These are phyloP conservation scores for Magnolia officinalis DNA, from an alignment of 164 flowering plant species.

Conservation along the genomic window DNA sequence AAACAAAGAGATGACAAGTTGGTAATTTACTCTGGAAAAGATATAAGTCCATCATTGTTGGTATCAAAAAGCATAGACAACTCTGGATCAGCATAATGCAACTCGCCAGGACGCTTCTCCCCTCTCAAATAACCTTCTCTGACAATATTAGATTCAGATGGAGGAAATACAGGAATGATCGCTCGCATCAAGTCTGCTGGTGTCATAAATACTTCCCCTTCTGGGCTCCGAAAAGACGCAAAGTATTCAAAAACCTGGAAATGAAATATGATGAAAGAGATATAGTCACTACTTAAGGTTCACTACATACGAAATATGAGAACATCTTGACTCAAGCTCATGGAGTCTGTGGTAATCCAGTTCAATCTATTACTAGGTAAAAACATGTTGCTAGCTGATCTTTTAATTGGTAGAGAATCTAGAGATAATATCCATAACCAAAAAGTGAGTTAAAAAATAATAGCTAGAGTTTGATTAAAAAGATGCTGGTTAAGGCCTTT, in stretches of 20 bases:
- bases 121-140: constrained; percentile 84
- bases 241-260: constrained; percentile 92
- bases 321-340: background rate
- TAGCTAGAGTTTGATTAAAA: too few relatives aligned
- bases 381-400: too few relatives aligned
- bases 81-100: constrained; percentile 61
- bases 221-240: constrained; percentile 48
- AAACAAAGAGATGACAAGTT: background rate
- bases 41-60: constrained; percentile 75
- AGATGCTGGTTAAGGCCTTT: too few relatives aligned
- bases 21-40: constrained; percentile 81
- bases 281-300: background rate
- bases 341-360: background rate
- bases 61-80: constrained; percentile 94
- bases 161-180: constrained; percentile 92
- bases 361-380: background rate
- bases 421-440: background rate
- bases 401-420: background rate
- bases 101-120: constrained; percentile 60
- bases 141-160: constrained; percentile 71
- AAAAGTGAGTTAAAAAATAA: background rate
- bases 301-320: too few relatives aligned
- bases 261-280: background rate
- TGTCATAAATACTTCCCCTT: constrained; percentile 78
- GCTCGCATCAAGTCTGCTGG: constrained; percentile 97